Evolutionary conservation across 768 basidiomycete species (phyloP).

Genomic region (Phaeotremella skinneri): DNA sequence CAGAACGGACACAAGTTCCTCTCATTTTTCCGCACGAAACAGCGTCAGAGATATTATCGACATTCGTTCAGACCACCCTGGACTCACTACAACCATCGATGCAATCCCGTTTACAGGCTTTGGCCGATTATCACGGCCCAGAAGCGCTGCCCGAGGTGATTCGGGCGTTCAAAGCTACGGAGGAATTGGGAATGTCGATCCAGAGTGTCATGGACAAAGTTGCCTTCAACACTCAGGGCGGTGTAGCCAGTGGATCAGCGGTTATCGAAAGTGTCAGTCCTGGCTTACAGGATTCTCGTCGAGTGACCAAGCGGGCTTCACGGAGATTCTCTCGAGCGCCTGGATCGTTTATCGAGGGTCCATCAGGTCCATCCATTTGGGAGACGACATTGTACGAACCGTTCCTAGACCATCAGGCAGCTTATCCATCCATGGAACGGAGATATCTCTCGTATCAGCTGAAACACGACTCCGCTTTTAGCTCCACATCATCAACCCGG

Average conservation of each 20-base stretch:
- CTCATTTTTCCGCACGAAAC: constrained; percentile 84
- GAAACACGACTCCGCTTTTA: constrained; percentile 22
- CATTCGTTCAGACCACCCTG: constrained; percentile 77
- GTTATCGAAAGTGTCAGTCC: constrained; percentile 17
- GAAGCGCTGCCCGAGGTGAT: constrained; percentile 69
- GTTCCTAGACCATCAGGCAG: constrained; percentile 83
- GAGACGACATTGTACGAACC: constrained; percentile 90
- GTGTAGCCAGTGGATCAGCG: constrained; percentile 26
- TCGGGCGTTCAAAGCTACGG: constrained; percentile 66
- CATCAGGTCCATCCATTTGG: constrained; percentile 58
- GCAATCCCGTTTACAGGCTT: constrained; percentile 69
- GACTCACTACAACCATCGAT: constrained; percentile 77
- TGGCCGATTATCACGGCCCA: constrained; percentile 66
- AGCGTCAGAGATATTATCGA: constrained; percentile 64
- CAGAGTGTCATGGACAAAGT: constrained; percentile 74
- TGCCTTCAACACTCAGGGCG: constrained; percentile 52
- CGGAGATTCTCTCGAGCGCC: constrained; percentile 42
- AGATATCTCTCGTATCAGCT: constrained; percentile 58
- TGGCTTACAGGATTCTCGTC: constrained; percentile 19
- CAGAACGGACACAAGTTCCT: constrained; percentile 71
- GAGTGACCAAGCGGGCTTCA: constrained; percentile 14
- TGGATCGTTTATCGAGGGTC: not conserved
- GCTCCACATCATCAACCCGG: constrained; percentile 1
- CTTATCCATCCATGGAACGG: constrained; percentile 76
- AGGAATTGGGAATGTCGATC: constrained; percentile 72